A percentile compares a stretch with the other conserved stretches of the same genome.
Conservation (phyloP, 2,329 filamentous ascomycete genomes). For the Aspergillus puulaauensis region DNA sequence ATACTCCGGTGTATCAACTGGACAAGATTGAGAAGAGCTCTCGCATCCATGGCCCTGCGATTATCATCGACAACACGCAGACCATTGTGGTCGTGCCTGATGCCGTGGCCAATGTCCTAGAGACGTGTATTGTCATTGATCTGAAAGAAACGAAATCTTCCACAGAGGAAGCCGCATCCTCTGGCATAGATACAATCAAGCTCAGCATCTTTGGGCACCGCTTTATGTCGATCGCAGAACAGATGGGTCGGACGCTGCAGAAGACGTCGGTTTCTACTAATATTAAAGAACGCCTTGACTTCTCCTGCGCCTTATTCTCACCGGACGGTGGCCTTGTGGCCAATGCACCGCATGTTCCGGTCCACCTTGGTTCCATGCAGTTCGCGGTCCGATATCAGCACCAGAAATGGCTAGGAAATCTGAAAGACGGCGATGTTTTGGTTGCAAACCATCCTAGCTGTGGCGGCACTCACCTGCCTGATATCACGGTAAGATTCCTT, state of each 20-base stretch:
- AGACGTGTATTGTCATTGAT: conserved; percentile 88
- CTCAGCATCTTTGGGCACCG: conserved; percentile 57
- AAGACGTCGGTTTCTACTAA: conserved; percentile 62
- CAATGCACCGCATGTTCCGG: conserved; percentile 72
- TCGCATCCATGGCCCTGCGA: conserved; percentile 64
- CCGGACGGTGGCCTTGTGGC: conserved; percentile 69
- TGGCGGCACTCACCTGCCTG: conserved; percentile 78
- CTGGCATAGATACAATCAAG: conserved; percentile 50
- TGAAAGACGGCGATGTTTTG: conserved; percentile 77
- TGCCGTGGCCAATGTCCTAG: conserved; percentile 72
- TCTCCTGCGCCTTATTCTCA: conserved; percentile 80
- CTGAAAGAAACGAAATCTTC: conserved; percentile 55
- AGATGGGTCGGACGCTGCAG: conserved; percentile 59
- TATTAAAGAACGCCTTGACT: conserved; percentile 83
- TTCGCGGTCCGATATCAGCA: conserved; percentile 78
- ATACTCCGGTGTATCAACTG: conserved; percentile 39
- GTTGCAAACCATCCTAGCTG: conserved; percentile 84
- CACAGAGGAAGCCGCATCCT: conserved; percentile 16
- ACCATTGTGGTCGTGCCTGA: conserved; percentile 87
- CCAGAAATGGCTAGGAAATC: conserved; percentile 74
- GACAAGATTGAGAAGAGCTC: conserved; percentile 34
- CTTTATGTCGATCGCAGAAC: conserved; percentile 61
- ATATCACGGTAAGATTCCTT: conserved; percentile 65
- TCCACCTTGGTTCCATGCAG: conserved; percentile 82
- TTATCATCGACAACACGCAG: conserved; percentile 72